These are phyloP conservation scores for Nitzschia sp. DNA, from an alignment of 108 stramenopile species.

Conservation along the genomic window DNA sequence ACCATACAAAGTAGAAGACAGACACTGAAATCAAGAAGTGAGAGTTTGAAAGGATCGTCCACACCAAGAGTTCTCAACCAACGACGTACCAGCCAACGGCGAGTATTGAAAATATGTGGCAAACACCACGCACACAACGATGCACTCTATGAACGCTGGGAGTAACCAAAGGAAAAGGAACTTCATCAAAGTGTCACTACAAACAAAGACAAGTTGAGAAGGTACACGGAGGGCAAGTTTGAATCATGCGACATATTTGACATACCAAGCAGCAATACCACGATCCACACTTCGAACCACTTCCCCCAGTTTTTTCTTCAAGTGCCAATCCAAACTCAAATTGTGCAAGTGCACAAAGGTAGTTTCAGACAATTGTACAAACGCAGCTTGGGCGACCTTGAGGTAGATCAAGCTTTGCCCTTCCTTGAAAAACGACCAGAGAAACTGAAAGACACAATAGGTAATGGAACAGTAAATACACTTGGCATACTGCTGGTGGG, in stretches of 20 bases:
- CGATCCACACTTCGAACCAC: conserved; percentile 92
- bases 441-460: conserved; percentile 70
- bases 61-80: neutral
- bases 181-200: conserved; percentile 68
- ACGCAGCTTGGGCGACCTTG: conserved; percentile 94
- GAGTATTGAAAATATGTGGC: conserved; percentile 86
- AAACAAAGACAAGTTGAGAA: neutral
- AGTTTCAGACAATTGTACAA: conserved; percentile 87
- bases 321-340: conserved; percentile 93
- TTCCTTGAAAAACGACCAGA: conserved; percentile 79
- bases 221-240: too few relatives aligned
- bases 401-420: conserved; percentile 90
- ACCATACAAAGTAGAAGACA: conserved; percentile 87
- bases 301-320: conserved; percentile 92
- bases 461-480: conserved; percentile 54
- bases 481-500: conserved; percentile 58
- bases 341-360: conserved; percentile 90
- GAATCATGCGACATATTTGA: conserved; percentile 16
- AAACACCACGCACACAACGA: conserved; percentile 89
- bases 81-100: conserved; percentile 42
- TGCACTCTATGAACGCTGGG: conserved; percentile 87
- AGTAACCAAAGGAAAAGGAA: conserved; percentile 92
- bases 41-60: neutral
- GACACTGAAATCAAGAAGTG: conserved; percentile 23
- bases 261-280: conserved; percentile 78